Base-by-base conservation (phyloP, 306 rosid genomes). In the Prinsepia uniflora region DNA sequence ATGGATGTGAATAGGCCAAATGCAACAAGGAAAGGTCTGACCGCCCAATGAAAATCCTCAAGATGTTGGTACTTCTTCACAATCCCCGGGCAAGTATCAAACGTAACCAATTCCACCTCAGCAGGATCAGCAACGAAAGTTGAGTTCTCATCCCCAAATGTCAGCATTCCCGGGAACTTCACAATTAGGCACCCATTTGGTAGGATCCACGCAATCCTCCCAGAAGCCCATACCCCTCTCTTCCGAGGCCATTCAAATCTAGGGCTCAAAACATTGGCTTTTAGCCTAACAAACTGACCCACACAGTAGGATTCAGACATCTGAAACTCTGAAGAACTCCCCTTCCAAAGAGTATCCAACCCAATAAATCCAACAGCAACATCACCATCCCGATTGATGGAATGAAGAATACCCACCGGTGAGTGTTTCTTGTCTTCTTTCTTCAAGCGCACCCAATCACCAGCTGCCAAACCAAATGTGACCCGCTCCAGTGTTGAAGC, bases 11-110 rank as follows among this genome's bases (percentile, higher is more conserved):
- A 78, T 44, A 94, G 49, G 19, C 97, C 89, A 11, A 94, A 60
- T 57, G 90, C 92, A 72, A 87, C 78, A 57, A 90, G 65, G 82
- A 84, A 74, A 61, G 98, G 98, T 47, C 95, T 87, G 52, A 94
- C 84, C 7, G 92, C 86, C 98, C 96, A 89, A 59, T 90, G 97
- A 75, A 89, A 87, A 84, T 94, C 92, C 86, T 94, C 98, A 0
- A 94, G 68, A 75, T 94, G 98, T 73, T 90, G 90, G 81, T 84
- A 94, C 82, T 90, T 93, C 58, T 83, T 89, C 56, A 89, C 76
- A 67, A 90, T 22, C 44, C 97, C 89, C 0, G 88, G 84, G 72
- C 96, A 89, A 4, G 89, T 78, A 60, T 48, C 69, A 30, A 94
- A 89, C 55, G 81, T 78, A 39, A 90, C 89, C 19, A 76, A 81